Base-by-base conservation (phyloP, 768 basidiomycete genomes). In the Terana coerulea region DNA sequence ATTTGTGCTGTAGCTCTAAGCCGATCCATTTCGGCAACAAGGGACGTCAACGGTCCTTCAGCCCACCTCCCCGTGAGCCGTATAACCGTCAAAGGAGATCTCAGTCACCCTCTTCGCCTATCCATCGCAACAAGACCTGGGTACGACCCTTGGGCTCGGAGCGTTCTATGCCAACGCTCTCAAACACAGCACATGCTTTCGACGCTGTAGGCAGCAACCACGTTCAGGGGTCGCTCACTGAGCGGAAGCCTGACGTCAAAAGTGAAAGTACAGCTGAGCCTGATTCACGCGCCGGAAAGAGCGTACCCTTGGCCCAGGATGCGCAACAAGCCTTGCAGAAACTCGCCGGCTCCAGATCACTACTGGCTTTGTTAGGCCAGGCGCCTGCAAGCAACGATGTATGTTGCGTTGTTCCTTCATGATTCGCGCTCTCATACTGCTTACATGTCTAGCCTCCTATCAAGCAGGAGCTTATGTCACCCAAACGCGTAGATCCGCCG, bases 11-110 rank as follows among this genome's bases (percentile, higher is more conserved):
- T 22, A 55, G 54, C 43, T 28, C 30, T 8, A 55, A 51, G 35
- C 54, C 54, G 19, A 39, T 55, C 21, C 41, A 36, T 25, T 34
- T 55, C 17, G 24, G 26, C 24, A 42, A 45, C 11, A 33, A 37
- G 14, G 30, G 10, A 15, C 34, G 19, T 24, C 33, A 47, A 15
- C 37, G 37, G 37, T 39, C 37, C 17, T 22, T 39, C 24, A 39
- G 37, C 17, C 37, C 37, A 14, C 17, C 45, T 22, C 21, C 45
- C 30, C 31, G 22, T 29, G 21, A 33, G 21, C 15, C 17, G 24
- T 4, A 34, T 33, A 21, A 8, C 21, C 19, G 29, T 21, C 45
- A 29, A 14, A 46, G 29, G n/a, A 46, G 29, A 9, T 22, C n/a
- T n/a, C n/a, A n/a, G n/a, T n/a, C 17, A 17, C 24, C 45, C 5